Evolutionary conservation across 164 flowering plant genomes (phyloP).

Genomic region (Paratinospora sagittata): DNA sequence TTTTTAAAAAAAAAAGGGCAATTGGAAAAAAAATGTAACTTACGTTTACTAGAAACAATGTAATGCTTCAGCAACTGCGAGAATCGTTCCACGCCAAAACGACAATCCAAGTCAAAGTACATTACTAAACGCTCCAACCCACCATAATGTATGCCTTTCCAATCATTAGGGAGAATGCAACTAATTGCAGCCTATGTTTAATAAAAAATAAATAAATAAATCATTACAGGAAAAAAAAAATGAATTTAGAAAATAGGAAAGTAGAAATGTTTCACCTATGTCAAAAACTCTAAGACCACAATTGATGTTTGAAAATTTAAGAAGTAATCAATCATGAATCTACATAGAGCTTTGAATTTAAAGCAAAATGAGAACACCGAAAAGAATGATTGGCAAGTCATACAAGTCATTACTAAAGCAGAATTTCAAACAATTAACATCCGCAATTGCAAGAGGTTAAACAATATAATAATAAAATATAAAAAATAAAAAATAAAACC

Average conservation of each 20-base stretch:
- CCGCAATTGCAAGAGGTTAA: no score
- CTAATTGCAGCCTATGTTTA: conserved; percentile 52
- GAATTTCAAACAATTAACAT: no score
- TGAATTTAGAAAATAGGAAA: neutral
- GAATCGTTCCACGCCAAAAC: conserved; percentile 54
- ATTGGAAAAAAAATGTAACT: neutral
- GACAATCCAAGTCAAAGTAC: conserved; percentile 72
- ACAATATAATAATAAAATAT: no score
- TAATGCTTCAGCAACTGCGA: conserved; percentile 37
- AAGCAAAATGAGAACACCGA: no score
- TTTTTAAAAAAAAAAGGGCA: neutral
- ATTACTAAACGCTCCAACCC: conserved; percentile 53
- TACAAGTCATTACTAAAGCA: no score
- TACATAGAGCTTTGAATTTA: no score
- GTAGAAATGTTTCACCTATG: no score
- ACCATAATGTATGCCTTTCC: conserved; percentile 65
- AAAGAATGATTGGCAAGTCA: no score
- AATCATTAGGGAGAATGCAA: conserved; percentile 65
- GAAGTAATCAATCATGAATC: no score
- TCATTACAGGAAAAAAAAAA: neutral
- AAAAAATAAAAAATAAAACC: no score
- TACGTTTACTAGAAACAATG: conserved; percentile 32
- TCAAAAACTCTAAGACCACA: neutral
- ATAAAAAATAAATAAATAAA: neutral
- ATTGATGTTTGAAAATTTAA: neutral